These are phyloP conservation scores for Xenosphaeropsis pyriputrescens DNA, from an alignment of 2,329 filamentous ascomycete species.

Conservation along the genomic window DNA sequence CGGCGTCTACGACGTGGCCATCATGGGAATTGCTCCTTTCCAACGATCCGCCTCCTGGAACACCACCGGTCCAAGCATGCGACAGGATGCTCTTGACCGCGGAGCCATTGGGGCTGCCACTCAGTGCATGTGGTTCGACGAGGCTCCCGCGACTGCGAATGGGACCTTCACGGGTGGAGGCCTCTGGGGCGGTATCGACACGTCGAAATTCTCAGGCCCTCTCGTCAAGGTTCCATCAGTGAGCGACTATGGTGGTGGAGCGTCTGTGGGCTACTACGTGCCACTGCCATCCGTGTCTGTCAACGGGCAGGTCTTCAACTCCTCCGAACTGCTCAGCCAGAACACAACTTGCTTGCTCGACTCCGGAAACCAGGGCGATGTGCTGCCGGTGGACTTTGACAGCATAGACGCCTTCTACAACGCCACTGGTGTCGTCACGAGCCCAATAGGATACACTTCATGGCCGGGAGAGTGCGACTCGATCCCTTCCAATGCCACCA, in stretches of 20 bases:
- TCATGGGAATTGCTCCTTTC: too few species aligned
- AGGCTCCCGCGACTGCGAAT: constrained; percentile 6
- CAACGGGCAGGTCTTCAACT: constrained; percentile 7
- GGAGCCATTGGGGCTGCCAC: constrained; percentile 15
- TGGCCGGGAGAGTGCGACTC: constrained; percentile 16
- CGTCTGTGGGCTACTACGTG: constrained; percentile 10
- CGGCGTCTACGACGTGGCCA: neutral
- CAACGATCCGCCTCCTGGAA: too few species aligned
- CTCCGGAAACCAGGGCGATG: constrained; percentile 16
- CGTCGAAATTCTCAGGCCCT: constrained; percentile 17
- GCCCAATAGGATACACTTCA: constrained; percentile 7
- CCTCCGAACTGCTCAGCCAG: neutral
- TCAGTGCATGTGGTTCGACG: constrained; percentile 20
- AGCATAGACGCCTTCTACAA: constrained; percentile 8
- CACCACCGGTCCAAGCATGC: constrained; percentile 13
- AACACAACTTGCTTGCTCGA: constrained; percentile 16
- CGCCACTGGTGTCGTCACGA: constrained; percentile 7
- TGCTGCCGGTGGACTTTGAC: constrained; percentile 7
- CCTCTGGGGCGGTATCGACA: constrained; percentile 20
- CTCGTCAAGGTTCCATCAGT: constrained; percentile 16
- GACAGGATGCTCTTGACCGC: constrained; percentile 17
- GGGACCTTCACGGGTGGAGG: constrained; percentile 16
- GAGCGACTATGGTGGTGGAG: neutral
- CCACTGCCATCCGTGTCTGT: constrained; percentile 11
- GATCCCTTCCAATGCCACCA: constrained; percentile 13